Evolutionary conservation across 164 flowering plant species (phyloP), one percentile per base, ranked within the genome.

Genomic region (Warburgia ugandensis): DNA sequence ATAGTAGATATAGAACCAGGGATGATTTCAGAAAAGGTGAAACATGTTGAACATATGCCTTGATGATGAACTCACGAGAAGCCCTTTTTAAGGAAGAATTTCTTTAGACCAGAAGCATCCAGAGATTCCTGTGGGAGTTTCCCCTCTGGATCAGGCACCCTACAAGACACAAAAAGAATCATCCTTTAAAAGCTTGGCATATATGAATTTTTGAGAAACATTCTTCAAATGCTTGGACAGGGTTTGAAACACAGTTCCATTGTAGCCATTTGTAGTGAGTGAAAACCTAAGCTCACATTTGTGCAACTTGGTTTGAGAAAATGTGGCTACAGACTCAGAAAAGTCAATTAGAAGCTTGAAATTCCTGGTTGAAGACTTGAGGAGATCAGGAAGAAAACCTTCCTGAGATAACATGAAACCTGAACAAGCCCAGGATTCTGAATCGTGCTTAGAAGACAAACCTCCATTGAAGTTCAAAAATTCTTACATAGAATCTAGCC

Each of bases 101-200:
- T 72, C 73, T 87, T 91, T 70, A 91, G 60, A 51, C 72, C 73
- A 60, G 69, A 62, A 25, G 92, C 97, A 78, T 79, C 72, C 40
- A 83, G 61, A 61, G 96, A 45, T 70, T 91, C 97, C 66, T 57
- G 58, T 35, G 97, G 97, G 58, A 91, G 89, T 63, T 63, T 87
- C 19, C 86, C 96, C 65, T 81, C 83, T 45, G 87, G 87, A 75
- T 91, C 97, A 53, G 90, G 81, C 43, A 57, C 68, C 77, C 97
- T 87, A 50, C 39, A 39, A 56, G 49, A 42, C 27, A 20, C 26
- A 48, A 25, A 20, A 63, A 45, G 20, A 39, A 35, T 21, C 29
- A 48, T 33, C 29, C 13, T 29, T n/a, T 23, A 17, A 19, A 10
- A 52, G 9, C 41, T 27, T 13, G 12, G 20, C 26, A 48, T 30